Evolutionary conservation across 345 rosid genomes (phyloP).

Genomic region (Rhodamnia argentea): DNA sequence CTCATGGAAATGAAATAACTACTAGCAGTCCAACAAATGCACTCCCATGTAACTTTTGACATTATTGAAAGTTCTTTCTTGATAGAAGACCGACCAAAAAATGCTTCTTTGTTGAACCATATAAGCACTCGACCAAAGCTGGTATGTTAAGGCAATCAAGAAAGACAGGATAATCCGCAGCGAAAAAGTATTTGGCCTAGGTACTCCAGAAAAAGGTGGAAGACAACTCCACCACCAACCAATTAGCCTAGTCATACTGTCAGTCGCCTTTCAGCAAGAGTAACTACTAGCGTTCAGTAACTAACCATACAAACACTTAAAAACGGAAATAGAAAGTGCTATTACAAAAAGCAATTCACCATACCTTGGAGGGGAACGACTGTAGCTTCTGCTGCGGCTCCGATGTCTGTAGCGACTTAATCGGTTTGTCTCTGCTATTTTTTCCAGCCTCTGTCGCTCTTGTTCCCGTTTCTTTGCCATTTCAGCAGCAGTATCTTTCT

Average conservation of each 20-base stretch:
- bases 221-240: neutral
- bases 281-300: neutral
- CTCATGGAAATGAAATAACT: neutral
- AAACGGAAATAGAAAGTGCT: neutral
- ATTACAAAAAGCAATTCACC: neutral
- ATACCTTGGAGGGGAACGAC: conserved; percentile 88
- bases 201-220: neutral
- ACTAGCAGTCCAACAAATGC: neutral
- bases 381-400: conserved; percentile 79
- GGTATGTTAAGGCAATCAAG: neutral
- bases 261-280: neutral
- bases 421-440: conserved; percentile 84
- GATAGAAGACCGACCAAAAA: neutral
- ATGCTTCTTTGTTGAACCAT: neutral
- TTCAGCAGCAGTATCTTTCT: conserved; percentile 90
- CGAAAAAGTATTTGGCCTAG: neutral
- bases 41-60: neutral
- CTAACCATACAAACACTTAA: neutral
- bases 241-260: neutral
- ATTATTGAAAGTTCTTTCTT: neutral
- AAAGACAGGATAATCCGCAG: neutral
- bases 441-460: conserved; percentile 83
- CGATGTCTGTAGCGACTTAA: conserved; percentile 49
- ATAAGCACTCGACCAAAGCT: neutral
- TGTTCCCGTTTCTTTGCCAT: conserved; percentile 90